These are phyloP conservation scores for Trichoderma brevicompactum DNA, from an alignment of 2,329 filamentous ascomycete genomes.

Conservation along the genomic window DNA sequence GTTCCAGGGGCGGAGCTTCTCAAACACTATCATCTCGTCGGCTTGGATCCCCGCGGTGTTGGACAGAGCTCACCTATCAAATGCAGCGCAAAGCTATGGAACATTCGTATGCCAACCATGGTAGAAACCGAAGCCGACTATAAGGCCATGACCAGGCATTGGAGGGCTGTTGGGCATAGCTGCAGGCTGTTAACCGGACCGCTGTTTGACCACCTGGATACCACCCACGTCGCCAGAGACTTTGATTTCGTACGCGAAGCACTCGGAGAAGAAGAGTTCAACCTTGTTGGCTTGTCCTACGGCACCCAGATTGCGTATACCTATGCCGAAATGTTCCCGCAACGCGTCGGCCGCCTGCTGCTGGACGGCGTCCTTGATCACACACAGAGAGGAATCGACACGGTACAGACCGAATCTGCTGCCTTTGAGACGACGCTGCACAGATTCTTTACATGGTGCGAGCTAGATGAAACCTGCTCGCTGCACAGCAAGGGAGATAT, in stretches of 20 bases:
- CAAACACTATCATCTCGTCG: not conserved
- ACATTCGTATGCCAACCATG: not conserved
- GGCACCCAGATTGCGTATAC: not conserved
- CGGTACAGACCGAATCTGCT: conserved; percentile 19
- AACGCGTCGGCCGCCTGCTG: conserved; percentile 46
- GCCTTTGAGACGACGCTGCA: conserved; percentile 21
- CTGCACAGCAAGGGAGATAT: not conserved
- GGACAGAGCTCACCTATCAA: not conserved
- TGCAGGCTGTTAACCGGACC: not conserved
- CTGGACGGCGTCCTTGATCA: conserved; percentile 45
- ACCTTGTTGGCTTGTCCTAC: not conserved
- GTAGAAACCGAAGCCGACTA: conserved; percentile 26
- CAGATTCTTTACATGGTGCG: conserved; percentile 20
- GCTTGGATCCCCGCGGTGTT: conserved; percentile 2
- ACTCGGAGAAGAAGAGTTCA: not conserved
- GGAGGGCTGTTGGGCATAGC: not conserved
- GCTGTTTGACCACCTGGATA: not conserved
- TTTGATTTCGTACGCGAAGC: not conserved
- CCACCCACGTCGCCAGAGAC: not conserved
- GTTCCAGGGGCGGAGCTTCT: not conserved
- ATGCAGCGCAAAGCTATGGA: conserved; percentile 11
- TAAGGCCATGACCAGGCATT: not conserved
- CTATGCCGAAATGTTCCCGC: conserved; percentile 34
- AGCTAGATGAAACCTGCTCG: not conserved
- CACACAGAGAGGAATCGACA: conserved; percentile 1